Evolutionary conservation across 768 basidiomycete genomes (phyloP).

Genomic region (Termitomyces sp.): DNA sequence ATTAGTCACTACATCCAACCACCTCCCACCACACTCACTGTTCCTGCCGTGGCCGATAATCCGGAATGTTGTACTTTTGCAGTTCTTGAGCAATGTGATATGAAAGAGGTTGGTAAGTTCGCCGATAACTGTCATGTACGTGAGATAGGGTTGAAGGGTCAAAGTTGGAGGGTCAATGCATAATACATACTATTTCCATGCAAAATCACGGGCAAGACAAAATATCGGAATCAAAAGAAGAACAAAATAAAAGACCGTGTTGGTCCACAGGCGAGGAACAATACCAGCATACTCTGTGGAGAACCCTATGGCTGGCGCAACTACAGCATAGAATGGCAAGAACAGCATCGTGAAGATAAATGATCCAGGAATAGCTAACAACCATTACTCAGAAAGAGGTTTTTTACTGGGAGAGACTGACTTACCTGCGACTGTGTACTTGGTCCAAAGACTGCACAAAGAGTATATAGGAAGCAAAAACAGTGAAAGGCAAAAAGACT

Average conservation of each 20-base stretch:
- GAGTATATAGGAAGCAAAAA: background rate
- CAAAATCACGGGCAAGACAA: slow-evolving; percentile 84
- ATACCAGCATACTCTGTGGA: slow-evolving; percentile 89
- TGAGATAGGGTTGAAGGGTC: slow-evolving; percentile 11
- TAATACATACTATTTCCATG: slow-evolving; percentile 90
- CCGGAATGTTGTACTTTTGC: slow-evolving; percentile 98
- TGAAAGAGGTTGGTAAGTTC: slow-evolving; percentile 86
- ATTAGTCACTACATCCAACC: background rate
- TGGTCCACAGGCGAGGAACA: slow-evolving; percentile 86
- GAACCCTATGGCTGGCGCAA: slow-evolving; percentile 84
- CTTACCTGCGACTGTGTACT: slow-evolving; percentile 91
- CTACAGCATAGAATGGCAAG: slow-evolving; percentile 82
- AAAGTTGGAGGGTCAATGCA: background rate
- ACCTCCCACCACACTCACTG: slow-evolving; percentile 52
- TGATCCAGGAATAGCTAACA: slow-evolving; percentile 89
- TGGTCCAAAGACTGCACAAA: slow-evolving; percentile 86
- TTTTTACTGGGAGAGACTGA: background rate
- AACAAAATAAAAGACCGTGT: slow-evolving; percentile 85
- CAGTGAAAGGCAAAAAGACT: slow-evolving; percentile 20
- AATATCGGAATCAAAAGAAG: slow-evolving; percentile 79
- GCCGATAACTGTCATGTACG: slow-evolving; percentile 59
- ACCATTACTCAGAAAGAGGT: background rate
- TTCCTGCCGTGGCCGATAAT: slow-evolving; percentile 95
- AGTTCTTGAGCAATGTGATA: slow-evolving; percentile 99
- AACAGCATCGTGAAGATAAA: slow-evolving; percentile 96